A percentile compares a stretch with the other conserved stretches of the same genome.
These are phyloP conservation scores for Geranium rotundifolium DNA, from an alignment of 345 rosid species.

Conservation along the genomic window DNA sequence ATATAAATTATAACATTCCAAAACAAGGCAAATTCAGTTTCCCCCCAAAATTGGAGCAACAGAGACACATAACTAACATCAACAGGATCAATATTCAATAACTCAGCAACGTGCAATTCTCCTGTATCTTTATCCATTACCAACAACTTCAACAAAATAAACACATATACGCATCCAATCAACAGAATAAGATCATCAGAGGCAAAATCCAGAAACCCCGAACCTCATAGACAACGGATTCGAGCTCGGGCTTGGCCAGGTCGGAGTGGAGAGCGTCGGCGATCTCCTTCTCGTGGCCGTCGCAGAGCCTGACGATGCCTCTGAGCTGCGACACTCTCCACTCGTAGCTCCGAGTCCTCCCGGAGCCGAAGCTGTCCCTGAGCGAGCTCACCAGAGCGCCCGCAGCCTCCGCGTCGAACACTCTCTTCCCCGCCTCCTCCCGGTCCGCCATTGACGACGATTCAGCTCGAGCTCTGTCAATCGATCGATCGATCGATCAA, in stretches of 20 bases:
- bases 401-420: conserved; percentile 45
- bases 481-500: too few species aligned
- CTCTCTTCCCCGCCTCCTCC: conserved; percentile 6
- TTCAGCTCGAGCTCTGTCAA: too few species aligned
- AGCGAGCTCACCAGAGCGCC: conserved; percentile 35
- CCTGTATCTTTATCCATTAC: too few species aligned
- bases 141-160: too few species aligned
- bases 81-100: too few species aligned
- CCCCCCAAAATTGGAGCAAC: neutral
- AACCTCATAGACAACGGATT: conserved; percentile 69
- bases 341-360: conserved; percentile 54
- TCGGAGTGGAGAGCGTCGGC: conserved; percentile 59
- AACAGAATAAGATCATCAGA: too few species aligned
- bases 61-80: too few species aligned
- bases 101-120: too few species aligned
- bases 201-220: neutral
- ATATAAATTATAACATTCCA: too few species aligned
- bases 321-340: conserved; percentile 74
- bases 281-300: conserved; percentile 54
- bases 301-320: conserved; percentile 36
- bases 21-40: too few species aligned
- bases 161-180: too few species aligned
- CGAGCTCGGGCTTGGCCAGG: conserved; percentile 72
- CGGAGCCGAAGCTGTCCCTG: conserved; percentile 34
- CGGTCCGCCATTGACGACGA: conserved; percentile 18